Evolutionary conservation across 371 early-diverging fungal genomes (phyloP).

Genomic region (Mortierella sp.): DNA sequence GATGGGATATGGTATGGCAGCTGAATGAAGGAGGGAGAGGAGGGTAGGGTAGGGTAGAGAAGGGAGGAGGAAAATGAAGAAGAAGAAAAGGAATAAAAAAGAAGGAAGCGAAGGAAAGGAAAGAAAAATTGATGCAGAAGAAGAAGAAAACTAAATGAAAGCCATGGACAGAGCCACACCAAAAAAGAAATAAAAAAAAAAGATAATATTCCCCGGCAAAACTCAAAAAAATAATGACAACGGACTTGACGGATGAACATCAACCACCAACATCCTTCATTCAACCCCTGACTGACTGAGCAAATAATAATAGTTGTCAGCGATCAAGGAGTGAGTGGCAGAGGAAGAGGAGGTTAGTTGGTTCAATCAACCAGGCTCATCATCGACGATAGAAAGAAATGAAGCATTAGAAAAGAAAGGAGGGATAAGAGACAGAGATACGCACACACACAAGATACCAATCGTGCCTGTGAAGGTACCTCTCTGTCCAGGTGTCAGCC

Average conservation of each 20-base stretch:
- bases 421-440: neutral
- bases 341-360: too few species aligned
- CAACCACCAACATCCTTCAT: neutral
- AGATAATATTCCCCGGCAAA: neutral
- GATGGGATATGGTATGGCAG: neutral
- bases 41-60: too few species aligned
- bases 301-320: too few species aligned
- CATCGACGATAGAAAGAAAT: neutral
- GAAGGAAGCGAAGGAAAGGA: neutral
- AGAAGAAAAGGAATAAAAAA: neutral
- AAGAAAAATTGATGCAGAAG: neutral
- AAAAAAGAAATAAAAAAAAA: neutral
- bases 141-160: neutral
- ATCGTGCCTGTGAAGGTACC: neutral
- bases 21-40: neutral
- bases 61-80: neutral
- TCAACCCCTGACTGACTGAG: too few species aligned
- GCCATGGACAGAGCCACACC: neutral
- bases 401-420: neutral
- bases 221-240: neutral
- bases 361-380: too few species aligned
- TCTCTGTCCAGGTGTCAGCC: neutral
- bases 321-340: too few species aligned
- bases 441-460: too few species aligned
- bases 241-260: neutral